A percentile compares a stretch with the other conserved stretches of the same genome.
Conservation (phyloP, 1,139 yeast species). For the Magnusiomyces tetraspermus region DNA sequence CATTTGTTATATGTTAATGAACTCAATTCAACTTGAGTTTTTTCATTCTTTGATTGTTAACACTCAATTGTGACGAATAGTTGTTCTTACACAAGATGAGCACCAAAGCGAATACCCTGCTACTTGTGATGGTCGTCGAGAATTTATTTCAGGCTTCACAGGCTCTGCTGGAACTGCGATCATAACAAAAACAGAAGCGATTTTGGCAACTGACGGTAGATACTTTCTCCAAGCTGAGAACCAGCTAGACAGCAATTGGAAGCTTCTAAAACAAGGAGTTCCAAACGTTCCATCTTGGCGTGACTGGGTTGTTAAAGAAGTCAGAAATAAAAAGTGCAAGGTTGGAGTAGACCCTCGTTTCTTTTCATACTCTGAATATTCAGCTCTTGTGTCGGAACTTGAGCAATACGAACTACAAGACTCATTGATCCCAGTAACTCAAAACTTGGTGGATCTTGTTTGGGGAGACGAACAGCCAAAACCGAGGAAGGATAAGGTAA, state of each 20-base stretch:
- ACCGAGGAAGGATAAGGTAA: slow-evolving; percentile 29
- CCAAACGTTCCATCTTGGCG: slow-evolving; percentile 76
- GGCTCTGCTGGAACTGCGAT: slow-evolving; percentile 96
- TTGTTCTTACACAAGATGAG: slow-evolving; percentile 87
- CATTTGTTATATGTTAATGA: slow-evolving; percentile 18
- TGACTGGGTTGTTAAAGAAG: slow-evolving; percentile 55
- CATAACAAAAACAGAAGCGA: slow-evolving; percentile 64
- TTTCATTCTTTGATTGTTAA: not conserved
- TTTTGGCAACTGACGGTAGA: slow-evolving; percentile 87
- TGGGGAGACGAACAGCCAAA: slow-evolving; percentile 48
- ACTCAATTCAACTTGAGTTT: too few species aligned
- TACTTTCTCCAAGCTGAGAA: slow-evolving; percentile 85
- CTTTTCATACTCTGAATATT: slow-evolving; percentile 43
- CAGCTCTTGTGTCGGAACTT: slow-evolving; percentile 31
- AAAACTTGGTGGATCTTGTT: slow-evolving; percentile 65
- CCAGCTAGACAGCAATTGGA: slow-evolving; percentile 81
- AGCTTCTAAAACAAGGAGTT: slow-evolving; percentile 68
- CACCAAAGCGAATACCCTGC: slow-evolving; percentile 91
- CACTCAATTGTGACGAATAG: slow-evolving; percentile 10
- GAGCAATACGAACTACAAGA: slow-evolving; percentile 23
- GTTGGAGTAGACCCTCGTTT: slow-evolving; percentile 63
- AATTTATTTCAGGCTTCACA: slow-evolving; percentile 70
- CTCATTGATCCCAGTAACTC: slow-evolving; percentile 48
- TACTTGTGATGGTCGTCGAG: slow-evolving; percentile 69
- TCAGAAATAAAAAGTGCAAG: slow-evolving; percentile 28